Evolutionary conservation across 169 alveolate genomes (phyloP), one percentile per base, ranked within the genome.

Genomic region (Eimeria praecox): DNA sequence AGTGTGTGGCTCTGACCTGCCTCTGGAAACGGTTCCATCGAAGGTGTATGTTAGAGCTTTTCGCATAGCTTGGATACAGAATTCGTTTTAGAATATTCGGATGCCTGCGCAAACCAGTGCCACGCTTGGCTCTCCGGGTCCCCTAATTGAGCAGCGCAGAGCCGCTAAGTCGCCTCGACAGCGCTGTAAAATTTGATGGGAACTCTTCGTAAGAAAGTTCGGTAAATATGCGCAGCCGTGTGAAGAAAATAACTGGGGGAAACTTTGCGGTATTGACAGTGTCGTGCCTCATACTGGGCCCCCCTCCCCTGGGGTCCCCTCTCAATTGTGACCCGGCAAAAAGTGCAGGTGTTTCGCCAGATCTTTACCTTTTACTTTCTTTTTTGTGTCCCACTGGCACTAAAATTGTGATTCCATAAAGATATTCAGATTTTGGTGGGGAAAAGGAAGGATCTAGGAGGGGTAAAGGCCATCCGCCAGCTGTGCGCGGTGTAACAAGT

Each of bases 241-340:
- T 40, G 22, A 77, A 77, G n/a, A 22, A 44, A 18, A 44, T 24
- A n/a, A 44, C 42, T 33, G 62, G 35, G 2, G 40, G 40, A 77
- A 77, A 42, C n/a, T 24, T 24, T 22, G 64, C 22, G 27, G 30
- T 77, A n/a, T 40, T 46, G 24, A 6, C 87, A 42, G 40, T 22
- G 87, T 24, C 59, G 64, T 3, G 64, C 87, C 87, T 77, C 64
- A 75, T 4, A 0, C 59, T 38, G 52, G 64, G 87, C 59, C 54
- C 35, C 87, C 87, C 59, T 46, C n/a, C 62, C 46, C 9, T 59
- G 87, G 59, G 87, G 87, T 77, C 87, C 87, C 87, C 87, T 77
- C 42, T 27, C 30, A 77, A 42, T 77, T 77, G 87, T 77, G 87
- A 77, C 87, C 87, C 87, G 87, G 64, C 64, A 40, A 33, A n/a